Conservation (phyloP, 768 basidiomycete genomes). For the Russula emetica region DNA sequence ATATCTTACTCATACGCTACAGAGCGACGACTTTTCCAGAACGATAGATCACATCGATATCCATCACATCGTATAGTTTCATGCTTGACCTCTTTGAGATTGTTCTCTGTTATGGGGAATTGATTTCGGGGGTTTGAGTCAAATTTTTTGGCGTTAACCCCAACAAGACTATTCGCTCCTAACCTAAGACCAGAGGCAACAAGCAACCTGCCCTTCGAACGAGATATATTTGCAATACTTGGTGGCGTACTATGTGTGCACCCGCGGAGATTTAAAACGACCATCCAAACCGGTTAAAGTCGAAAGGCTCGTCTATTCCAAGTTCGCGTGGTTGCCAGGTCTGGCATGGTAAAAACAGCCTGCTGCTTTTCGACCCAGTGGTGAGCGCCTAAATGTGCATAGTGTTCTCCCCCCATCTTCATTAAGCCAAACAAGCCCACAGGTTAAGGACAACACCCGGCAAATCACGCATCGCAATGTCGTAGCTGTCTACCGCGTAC, state of each 20-base stretch:
- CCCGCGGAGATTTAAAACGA: neutral
- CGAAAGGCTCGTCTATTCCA: neutral
- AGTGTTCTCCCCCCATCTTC: neutral
- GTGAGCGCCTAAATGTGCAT: neutral
- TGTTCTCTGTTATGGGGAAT: neutral
- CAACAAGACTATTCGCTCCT: neutral
- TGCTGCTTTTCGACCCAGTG: neutral
- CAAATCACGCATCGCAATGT: neutral
- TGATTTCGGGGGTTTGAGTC: neutral
- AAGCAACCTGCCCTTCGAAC: neutral
- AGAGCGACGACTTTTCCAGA: constrained; percentile 9
- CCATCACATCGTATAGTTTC: constrained; percentile 19
- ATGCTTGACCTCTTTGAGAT: neutral
- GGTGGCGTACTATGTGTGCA: neutral
- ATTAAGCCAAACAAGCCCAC: neutral
- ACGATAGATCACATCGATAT: constrained; percentile 20
- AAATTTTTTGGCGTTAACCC: neutral
- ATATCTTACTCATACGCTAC: neutral
- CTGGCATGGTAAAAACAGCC: neutral
- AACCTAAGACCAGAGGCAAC: too few relatives aligned
- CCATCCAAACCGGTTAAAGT: neutral
- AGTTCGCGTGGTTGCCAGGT: neutral
- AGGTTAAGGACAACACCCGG: neutral
- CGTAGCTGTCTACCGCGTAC: too few relatives aligned
- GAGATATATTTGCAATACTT: neutral